phyloP scores from a whole-genome alignment of 371 early-diverging fungal species.

The Batkoa obscura region DNA sequence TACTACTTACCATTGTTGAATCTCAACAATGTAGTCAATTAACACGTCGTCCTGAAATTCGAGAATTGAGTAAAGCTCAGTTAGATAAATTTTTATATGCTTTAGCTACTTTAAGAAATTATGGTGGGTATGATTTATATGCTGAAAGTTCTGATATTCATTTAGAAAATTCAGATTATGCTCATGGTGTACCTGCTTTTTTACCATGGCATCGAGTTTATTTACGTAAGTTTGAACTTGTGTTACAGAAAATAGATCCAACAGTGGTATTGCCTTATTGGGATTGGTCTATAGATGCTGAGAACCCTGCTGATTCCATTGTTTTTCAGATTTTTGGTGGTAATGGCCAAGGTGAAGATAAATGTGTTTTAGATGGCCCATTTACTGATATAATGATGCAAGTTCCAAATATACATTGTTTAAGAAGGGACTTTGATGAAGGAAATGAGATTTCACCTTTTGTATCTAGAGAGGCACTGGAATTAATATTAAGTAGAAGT shows the following conservation, averaged over 20 bases:
- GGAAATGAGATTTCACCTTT: slow-evolving; percentile 13
- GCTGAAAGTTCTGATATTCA: neutral
- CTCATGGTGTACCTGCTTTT: slow-evolving; percentile 12
- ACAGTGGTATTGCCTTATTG: slow-evolving; percentile 26
- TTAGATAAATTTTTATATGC: neutral
- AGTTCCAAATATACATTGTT: slow-evolving; percentile 11
- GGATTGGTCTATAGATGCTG: slow-evolving; percentile 23
- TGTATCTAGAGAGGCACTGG: slow-evolving; percentile 11
- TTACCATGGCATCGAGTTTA: slow-evolving; percentile 22
- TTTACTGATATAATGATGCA: slow-evolving; percentile 3
- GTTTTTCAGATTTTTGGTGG: slow-evolving; percentile 11
- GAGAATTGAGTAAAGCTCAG: neutral
- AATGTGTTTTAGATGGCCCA: slow-evolving; percentile 11
- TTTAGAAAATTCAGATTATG: neutral
- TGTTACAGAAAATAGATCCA: slow-evolving; percentile 15
- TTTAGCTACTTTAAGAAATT: neutral
- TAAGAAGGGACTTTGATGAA: slow-evolving; percentile 10
- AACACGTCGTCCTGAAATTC: slow-evolving; percentile 4
- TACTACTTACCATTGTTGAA: no score
- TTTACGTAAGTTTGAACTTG: slow-evolving; percentile 13
- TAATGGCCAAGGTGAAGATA: slow-evolving; percentile 8
- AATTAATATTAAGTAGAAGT: slow-evolving; percentile 10
- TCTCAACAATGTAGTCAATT: neutral
- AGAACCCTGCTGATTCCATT: slow-evolving; percentile 7
- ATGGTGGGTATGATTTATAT: neutral